Evolutionary conservation across 139 green algal species (phyloP).

Genomic region (Yamagishiella unicocca): DNA sequence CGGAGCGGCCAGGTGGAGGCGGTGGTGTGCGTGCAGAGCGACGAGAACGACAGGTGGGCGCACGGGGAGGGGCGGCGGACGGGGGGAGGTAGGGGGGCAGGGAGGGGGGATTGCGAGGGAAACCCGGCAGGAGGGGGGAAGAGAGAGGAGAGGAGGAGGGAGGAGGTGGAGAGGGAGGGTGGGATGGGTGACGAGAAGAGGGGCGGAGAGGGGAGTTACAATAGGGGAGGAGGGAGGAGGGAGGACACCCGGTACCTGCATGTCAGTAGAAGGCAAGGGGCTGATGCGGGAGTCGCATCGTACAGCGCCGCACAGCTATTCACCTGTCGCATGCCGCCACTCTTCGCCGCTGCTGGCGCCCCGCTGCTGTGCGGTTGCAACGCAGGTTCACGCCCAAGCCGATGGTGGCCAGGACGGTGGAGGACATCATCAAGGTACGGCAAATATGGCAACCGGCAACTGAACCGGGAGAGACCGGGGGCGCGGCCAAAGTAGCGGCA

Average conservation of each 20-base stretch:
- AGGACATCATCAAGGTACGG: constrained; percentile 86
- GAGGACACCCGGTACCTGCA: no score
- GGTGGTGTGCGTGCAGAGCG: constrained; percentile 94
- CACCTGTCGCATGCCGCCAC: no score
- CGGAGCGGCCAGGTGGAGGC: constrained; percentile 89
- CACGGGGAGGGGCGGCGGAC: not conserved
- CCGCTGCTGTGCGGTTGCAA: no score
- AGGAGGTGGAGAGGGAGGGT: not conserved
- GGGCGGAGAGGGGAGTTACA: not conserved
- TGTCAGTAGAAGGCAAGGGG: no score
- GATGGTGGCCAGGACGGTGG: constrained; percentile 82
- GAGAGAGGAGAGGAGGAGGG: not conserved
- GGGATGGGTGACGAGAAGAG: not conserved
- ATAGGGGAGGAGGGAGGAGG: not conserved
- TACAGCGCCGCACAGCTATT: no score
- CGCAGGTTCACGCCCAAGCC: constrained; percentile 88
- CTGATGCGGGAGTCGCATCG: no score
- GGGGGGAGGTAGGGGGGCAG: not conserved
- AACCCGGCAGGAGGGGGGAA: not conserved
- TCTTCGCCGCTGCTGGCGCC: no score
- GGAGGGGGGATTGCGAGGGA: not conserved
- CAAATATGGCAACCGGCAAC: no score
- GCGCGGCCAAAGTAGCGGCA: no score
- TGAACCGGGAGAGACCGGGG: no score
- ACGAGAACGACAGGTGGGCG: constrained; percentile 81